phyloP scores from a whole-genome alignment of 2,329 filamentous ascomycete species.

The Aspergillus ruber region DNA sequence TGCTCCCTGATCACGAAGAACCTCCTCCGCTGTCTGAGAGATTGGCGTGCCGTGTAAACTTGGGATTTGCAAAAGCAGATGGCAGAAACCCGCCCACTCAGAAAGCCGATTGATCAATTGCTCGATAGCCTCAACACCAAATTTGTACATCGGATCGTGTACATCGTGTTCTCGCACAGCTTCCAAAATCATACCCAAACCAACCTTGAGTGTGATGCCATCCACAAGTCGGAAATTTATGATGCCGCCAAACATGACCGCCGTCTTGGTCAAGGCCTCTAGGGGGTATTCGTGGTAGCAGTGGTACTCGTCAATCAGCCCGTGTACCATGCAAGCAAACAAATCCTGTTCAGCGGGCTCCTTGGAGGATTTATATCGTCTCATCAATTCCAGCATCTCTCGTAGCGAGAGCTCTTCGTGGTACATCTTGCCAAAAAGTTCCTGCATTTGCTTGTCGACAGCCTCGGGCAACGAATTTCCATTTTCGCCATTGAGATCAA shows the following conservation, averaged over 20 bases:
- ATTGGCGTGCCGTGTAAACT: slow-evolving; percentile 79
- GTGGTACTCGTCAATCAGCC: slow-evolving; percentile 92
- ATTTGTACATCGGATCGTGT: slow-evolving; percentile 94
- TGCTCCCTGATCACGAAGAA: slow-evolving; percentile 61
- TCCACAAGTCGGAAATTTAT: slow-evolving; percentile 91
- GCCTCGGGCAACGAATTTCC: slow-evolving; percentile 73
- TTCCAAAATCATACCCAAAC: slow-evolving; percentile 96
- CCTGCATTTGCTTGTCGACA: slow-evolving; percentile 89
- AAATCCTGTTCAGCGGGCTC: slow-evolving; percentile 84
- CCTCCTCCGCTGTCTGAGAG: slow-evolving; percentile 73
- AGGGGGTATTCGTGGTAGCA: slow-evolving; percentile 94
- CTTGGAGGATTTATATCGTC: slow-evolving; percentile 79
- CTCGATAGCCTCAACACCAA: slow-evolving; percentile 88
- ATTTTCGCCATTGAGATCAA: slow-evolving; percentile 73
- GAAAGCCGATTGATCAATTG: slow-evolving; percentile 75
- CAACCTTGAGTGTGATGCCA: slow-evolving; percentile 83
- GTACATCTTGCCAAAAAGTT: slow-evolving; percentile 98
- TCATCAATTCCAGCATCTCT: slow-evolving; percentile 75
- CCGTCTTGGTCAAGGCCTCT: slow-evolving; percentile 91
- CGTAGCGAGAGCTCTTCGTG: slow-evolving; percentile 80
- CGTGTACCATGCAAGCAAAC: slow-evolving; percentile 98
- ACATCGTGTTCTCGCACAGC: slow-evolving; percentile 78
- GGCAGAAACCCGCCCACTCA: slow-evolving; percentile 95
- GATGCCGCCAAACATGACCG: slow-evolving; percentile 92
- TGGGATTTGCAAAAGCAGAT: slow-evolving; percentile 73